phyloP scores from a whole-genome alignment of 371 early-diverging fungal genomes.

The Apophysomyces trapeziformis region DNA sequence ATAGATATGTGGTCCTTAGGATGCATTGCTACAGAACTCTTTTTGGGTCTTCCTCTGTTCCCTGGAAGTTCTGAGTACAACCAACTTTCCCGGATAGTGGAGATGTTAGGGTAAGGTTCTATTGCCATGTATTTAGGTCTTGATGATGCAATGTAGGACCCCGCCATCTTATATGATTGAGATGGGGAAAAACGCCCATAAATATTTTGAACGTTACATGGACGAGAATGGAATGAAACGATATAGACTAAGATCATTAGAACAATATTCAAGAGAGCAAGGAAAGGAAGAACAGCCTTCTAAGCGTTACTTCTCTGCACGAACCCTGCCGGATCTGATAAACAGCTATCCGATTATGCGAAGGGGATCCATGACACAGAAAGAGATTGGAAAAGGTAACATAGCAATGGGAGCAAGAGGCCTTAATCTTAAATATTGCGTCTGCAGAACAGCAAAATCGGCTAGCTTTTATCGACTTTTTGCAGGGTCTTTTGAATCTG shows the following conservation, averaged over 20 bases:
- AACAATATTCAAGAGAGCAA: conserved; percentile 81
- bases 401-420: neutral
- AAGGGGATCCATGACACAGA: conserved; percentile 62
- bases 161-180: conserved; percentile 93
- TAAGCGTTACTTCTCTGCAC: conserved; percentile 88
- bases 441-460: conserved; percentile 71
- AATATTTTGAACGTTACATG: conserved; percentile 73
- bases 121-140: neutral
- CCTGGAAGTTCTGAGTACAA: conserved; percentile 96
- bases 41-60: conserved; percentile 91
- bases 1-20: conserved; percentile 99
- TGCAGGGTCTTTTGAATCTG: conserved; percentile 83
- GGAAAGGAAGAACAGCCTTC: conserved; percentile 83
- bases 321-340: conserved; percentile 85
- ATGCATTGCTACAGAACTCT: conserved; percentile 98
- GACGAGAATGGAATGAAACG: conserved; percentile 53
- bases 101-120: conserved; percentile 77
- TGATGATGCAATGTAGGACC: conserved; percentile 21
- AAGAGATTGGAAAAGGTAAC: conserved; percentile 80
- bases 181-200: conserved; percentile 83
- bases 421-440: conserved; percentile 9
- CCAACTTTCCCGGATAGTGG: conserved; percentile 88
- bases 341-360: conserved; percentile 80
- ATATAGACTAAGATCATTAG: conserved; percentile 81
- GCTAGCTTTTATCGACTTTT: conserved; percentile 85